Base-by-base conservation (phyloP, 176 grass and related monocot genomes). In the Phragmites australis region DNA sequence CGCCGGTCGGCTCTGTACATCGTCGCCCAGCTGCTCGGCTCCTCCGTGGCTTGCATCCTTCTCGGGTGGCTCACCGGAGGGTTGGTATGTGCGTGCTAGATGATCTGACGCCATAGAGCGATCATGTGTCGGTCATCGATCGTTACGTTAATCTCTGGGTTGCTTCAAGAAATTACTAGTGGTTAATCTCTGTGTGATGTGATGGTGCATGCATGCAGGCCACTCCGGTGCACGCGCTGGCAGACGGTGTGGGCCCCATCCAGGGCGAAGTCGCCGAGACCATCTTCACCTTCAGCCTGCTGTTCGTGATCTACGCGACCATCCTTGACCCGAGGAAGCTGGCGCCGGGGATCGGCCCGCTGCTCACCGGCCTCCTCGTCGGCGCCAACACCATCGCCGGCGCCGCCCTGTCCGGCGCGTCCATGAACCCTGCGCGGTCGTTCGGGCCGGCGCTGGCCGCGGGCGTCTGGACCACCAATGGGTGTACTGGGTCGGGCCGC, bases 401-500 rank as follows among this genome's bases (percentile, higher is more conserved):
- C 32, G 92, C 81, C 2, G 68, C 79, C 3, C 93, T 98, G 75
- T 89, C 92, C 1, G 92, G 95, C n/a, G 92, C 92, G 2, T 98
- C 95, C 18, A 98, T 98, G 92, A 98, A 98, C 81, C 95, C 95
- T 30, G 92, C 90, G 2, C 30, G 95, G 49, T 93, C 95, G 5
- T 94, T 98, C 27, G 92, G 95, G 0, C 90, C 95, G 5, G 95
- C 95, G 13, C 64, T 98, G 32, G 92, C 77, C 19, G 14, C 73
- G 3, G 79, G 92, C 12, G 72, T 85, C 21, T 98, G 92, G 92
- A 90, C 79, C 59, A 94, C 78, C 95, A 98, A 59, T 98, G 95
- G 95, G 86, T 98, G 75, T 98, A 98, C 59, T 98, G 95, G 95
- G 88, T 93, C 13, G 95, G 95, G 0, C 95, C 95, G 15, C 77